These are phyloP conservation scores for Daedaleopsis nitida DNA, from an alignment of 768 basidiomycete genomes.

Conservation along the genomic window DNA sequence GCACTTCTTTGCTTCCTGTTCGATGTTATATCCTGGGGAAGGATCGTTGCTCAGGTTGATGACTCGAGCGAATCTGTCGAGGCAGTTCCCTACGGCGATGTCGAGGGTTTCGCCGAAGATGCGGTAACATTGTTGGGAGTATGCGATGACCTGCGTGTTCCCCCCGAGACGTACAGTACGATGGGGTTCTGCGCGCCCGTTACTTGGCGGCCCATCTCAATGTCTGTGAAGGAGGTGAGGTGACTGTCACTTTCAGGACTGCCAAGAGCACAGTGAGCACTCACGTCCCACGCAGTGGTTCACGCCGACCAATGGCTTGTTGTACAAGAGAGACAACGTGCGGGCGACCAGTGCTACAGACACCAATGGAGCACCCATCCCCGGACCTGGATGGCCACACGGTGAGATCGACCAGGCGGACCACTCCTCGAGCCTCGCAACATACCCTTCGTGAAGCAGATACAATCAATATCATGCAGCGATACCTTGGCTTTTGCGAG, in stretches of 20 bases:
- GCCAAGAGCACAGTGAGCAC: constrained; percentile 28
- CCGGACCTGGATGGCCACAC: constrained; percentile 70
- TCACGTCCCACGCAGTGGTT: constrained; percentile 98
- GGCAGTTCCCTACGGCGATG: constrained; percentile 98
- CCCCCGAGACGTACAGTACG: constrained; percentile 98
- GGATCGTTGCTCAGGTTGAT: constrained; percentile 96
- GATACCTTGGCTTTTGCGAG: constrained; percentile 65
- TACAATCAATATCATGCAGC: constrained; percentile 85
- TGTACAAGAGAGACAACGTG: constrained; percentile 82
- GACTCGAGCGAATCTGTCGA: constrained; percentile 95
- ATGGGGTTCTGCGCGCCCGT: constrained; percentile 95
- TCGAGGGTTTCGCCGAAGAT: constrained; percentile 99
- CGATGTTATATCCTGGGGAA: constrained; percentile 95
- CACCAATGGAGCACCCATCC: constrained; percentile 97
- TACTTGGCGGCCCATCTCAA: constrained; percentile 97
- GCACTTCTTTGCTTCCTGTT: constrained; percentile 91
- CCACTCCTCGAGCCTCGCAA: neutral
- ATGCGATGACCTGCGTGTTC: constrained; percentile 99
- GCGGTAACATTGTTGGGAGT: constrained; percentile 94
- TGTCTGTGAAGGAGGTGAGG: constrained; percentile 58
- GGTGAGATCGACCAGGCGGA: neutral
- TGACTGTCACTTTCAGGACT: too few species aligned
- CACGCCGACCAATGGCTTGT: constrained; percentile 94
- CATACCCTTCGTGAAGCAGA: constrained; percentile 95
- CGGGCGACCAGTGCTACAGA: constrained; percentile 94